Conservation (phyloP, 345 rosid genomes). For the Populus nigra region DNA sequence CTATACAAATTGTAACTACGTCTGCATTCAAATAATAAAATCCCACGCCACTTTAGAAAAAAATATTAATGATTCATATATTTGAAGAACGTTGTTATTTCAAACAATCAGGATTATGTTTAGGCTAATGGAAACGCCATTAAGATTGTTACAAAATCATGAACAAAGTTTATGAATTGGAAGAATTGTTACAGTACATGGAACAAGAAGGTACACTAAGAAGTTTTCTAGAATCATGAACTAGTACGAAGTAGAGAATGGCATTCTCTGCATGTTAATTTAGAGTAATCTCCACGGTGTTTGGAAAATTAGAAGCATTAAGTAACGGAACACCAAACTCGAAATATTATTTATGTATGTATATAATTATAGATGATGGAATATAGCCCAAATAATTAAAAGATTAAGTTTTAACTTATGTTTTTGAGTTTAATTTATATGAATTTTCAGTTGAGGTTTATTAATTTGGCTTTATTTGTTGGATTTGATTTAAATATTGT, state of each 20-base stretch:
- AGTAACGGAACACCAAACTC: too few relatives aligned
- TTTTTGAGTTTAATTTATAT: too few relatives aligned
- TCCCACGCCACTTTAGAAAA: background rate
- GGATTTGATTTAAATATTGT: too few relatives aligned
- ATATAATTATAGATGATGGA: too few relatives aligned
- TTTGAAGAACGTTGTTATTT: background rate
- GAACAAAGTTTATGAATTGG: background rate
- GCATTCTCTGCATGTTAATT: background rate
- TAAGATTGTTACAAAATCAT: background rate
- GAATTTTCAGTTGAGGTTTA: too few relatives aligned
- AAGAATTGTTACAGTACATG: background rate
- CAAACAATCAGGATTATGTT: background rate
- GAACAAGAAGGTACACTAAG: background rate
- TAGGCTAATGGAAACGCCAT: background rate
- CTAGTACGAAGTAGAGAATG: background rate
- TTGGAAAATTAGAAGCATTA: background rate
- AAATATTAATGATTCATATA: background rate
- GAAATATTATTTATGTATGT: too few relatives aligned
- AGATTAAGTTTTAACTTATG: too few relatives aligned
- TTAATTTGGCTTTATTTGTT: too few relatives aligned
- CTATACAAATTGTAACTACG: background rate
- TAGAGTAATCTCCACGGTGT: background rate
- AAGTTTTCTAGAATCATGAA: background rate
- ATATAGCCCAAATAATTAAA: too few relatives aligned
- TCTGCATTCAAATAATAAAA: background rate